phyloP scores from a whole-genome alignment of 176 grass and related monocot species.

The Bothriochloa decipiens region DNA sequence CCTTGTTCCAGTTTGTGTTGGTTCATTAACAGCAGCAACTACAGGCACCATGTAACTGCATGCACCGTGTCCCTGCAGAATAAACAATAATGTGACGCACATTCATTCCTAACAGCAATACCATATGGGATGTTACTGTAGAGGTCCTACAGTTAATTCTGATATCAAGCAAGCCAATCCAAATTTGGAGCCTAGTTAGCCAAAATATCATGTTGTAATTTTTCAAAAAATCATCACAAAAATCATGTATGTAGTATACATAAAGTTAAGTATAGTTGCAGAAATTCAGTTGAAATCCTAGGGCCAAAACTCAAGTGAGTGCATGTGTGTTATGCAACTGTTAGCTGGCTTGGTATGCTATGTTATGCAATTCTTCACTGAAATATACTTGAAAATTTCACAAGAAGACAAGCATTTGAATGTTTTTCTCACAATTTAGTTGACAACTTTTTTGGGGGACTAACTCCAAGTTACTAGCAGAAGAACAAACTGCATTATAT shows the following conservation, averaged over 20 bases:
- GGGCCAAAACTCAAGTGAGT: background rate
- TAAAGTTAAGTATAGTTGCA: background rate
- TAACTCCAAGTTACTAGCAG: background rate
- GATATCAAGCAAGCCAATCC: background rate
- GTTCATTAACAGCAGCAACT: background rate
- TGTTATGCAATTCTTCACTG: background rate
- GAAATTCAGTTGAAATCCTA: background rate
- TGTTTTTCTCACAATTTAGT: slow-evolving; percentile 9
- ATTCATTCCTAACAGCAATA: background rate
- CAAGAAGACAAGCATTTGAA: slow-evolving; percentile 6
- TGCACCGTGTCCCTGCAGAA: slow-evolving; percentile 55
- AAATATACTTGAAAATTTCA: background rate
- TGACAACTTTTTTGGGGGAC: background rate
- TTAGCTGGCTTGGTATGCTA: background rate
- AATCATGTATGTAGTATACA: background rate
- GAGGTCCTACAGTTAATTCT: background rate
- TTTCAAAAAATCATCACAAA: background rate
- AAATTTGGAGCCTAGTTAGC: background rate
- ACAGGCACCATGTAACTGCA: slow-evolving; percentile 40
- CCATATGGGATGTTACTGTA: background rate
- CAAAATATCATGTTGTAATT: background rate
- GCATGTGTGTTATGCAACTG: background rate
- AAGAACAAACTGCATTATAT: slow-evolving; percentile 25
- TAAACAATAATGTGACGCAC: slow-evolving; percentile 2
- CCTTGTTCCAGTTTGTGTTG: background rate